Conservation (phyloP, 1,284 basidiomycete genomes). For the Cutaneotrichosporon dermatis region DNA sequence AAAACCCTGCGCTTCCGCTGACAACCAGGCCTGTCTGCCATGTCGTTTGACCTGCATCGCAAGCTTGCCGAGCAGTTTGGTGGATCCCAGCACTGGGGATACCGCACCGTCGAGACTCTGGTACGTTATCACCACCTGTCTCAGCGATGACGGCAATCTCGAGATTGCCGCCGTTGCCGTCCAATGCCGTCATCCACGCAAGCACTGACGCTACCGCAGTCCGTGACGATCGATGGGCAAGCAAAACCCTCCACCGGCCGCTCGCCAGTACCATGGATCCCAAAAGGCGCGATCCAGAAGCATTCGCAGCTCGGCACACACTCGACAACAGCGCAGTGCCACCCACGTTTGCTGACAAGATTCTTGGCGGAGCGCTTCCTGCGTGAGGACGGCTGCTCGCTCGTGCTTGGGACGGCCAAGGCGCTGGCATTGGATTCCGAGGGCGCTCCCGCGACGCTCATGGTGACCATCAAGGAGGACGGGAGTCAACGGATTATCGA, state of each 20-base stretch:
- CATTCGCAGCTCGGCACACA: constrained; percentile 37
- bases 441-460: constrained; percentile 9
- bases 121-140: constrained; percentile 21
- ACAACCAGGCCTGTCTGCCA: constrained; percentile 56
- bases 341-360: constrained; percentile 59
- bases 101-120: constrained; percentile 60
- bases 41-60: constrained; percentile 77
- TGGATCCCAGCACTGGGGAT: constrained; percentile 76
- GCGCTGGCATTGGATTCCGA: constrained; percentile 19
- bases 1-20: background rate
- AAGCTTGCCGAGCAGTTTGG: constrained; percentile 68
- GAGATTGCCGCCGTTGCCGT: background rate
- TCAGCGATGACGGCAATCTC: background rate
- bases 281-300: constrained; percentile 33
- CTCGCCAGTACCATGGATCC: constrained; percentile 43
- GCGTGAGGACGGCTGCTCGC: constrained; percentile 26
- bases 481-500: constrained; percentile 45
- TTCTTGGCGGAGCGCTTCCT: constrained; percentile 60
- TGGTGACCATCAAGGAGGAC: constrained; percentile 25
- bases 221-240: constrained; percentile 43
- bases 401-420: constrained; percentile 35
- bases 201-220: constrained; percentile 18
- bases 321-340: constrained; percentile 45
- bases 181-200: background rate
- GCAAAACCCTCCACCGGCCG: constrained; percentile 23